Evolutionary conservation across 495 filamentous ascomycete species (phyloP).

Genomic region (Penicillium psychrofluorescens): DNA sequence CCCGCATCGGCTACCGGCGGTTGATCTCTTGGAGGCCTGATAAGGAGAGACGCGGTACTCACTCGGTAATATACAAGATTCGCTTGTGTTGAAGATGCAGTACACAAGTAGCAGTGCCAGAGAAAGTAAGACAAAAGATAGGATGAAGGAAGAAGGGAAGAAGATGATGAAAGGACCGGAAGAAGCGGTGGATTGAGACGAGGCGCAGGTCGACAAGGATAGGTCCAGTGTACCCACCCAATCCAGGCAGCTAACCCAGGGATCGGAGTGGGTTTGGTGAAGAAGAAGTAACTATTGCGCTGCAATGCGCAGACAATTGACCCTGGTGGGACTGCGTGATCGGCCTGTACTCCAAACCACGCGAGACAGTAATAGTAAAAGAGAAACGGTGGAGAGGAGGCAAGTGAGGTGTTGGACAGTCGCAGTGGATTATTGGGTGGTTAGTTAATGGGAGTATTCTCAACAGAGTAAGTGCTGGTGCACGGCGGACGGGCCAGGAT

Average conservation of each 20-base stretch:
- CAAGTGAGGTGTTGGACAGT: neutral
- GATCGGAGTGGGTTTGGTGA: constrained; percentile 10
- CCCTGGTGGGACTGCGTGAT: too few species aligned
- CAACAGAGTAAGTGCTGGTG: too few species aligned
- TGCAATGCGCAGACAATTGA: too few species aligned
- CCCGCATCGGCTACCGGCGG: neutral
- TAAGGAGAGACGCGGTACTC: constrained; percentile 3
- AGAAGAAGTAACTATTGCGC: neutral
- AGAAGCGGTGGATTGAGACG: constrained; percentile 11
- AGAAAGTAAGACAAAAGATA: neutral
- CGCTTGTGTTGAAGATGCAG: neutral
- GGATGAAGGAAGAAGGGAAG: neutral
- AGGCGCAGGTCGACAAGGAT: constrained; percentile 5
- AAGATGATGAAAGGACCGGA: constrained; percentile 1
- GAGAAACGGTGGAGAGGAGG: neutral
- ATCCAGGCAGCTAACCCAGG: constrained; percentile 8
- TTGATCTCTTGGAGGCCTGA: neutral
- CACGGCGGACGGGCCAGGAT: too few species aligned
- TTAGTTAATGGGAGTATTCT: too few species aligned
- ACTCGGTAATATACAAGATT: constrained; percentile 2
- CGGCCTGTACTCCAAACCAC: too few species aligned
- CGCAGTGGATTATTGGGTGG: neutral
- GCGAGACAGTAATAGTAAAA: too few species aligned
- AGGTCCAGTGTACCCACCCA: constrained; percentile 16
- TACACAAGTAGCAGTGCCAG: too few species aligned